Conservation (phyloP, 2,329 filamentous ascomycete genomes). For the Sarocladium strictum region DNA sequence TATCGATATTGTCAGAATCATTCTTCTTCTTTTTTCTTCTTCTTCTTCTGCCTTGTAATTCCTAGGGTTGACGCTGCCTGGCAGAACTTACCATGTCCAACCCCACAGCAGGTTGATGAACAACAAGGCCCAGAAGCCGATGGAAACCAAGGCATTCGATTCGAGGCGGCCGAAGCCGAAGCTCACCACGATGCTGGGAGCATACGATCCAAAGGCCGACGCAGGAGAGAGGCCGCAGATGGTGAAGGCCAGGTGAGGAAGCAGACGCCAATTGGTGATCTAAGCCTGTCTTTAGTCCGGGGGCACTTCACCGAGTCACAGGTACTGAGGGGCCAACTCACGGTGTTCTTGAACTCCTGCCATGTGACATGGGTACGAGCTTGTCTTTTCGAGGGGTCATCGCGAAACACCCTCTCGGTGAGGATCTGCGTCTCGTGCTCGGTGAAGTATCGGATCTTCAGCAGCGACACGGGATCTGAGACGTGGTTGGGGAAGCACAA, state of each 20-base stretch:
- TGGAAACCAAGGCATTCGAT: slow-evolving; percentile 19
- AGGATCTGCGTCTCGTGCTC: slow-evolving; percentile 28
- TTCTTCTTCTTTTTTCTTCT: neutral
- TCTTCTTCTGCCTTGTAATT: too few relatives aligned
- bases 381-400: slow-evolving; percentile 23
- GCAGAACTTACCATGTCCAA: slow-evolving; percentile 3
- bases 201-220: slow-evolving; percentile 20
- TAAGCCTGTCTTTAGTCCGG: slow-evolving; percentile 13
- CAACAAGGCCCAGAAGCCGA: slow-evolving; percentile 26
- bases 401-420: slow-evolving; percentile 19
- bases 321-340: slow-evolving; percentile 17
- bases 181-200: slow-evolving; percentile 24
- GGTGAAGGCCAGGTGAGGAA: slow-evolving; percentile 22
- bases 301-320: too few relatives aligned
- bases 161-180: slow-evolving; percentile 25
- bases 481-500: slow-evolving; percentile 23
- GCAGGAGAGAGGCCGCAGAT: neutral
- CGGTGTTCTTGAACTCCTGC: slow-evolving; percentile 24
- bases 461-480: slow-evolving; percentile 21
- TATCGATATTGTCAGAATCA: slow-evolving; percentile 11
- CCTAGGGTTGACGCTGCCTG: too few relatives aligned
- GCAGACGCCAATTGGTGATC: slow-evolving; percentile 28
- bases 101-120: slow-evolving; percentile 25
- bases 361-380: slow-evolving; percentile 19
- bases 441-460: slow-evolving; percentile 23